These are phyloP conservation scores for Penicillium arizonense DNA, from an alignment of 495 filamentous ascomycete species.

Conservation along the genomic window DNA sequence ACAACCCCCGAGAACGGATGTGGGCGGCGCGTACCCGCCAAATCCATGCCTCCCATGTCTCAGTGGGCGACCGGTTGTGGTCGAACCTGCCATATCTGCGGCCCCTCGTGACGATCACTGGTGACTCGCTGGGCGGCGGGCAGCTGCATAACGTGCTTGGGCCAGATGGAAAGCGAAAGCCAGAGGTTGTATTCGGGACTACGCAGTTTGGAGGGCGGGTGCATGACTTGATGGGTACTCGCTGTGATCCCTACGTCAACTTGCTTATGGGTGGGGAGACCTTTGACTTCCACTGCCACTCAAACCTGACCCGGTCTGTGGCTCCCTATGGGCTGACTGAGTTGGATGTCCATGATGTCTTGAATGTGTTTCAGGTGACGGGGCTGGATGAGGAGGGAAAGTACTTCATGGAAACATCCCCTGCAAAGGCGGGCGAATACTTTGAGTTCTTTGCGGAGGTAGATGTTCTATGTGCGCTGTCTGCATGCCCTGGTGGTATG, in stretches of 20 bases:
- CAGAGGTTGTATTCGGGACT: conserved; percentile 36
- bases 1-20: conserved; percentile 74
- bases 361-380: conserved; percentile 82
- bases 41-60: conserved; percentile 71
- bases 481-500: conserved; percentile 55
- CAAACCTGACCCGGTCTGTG: conserved; percentile 72
- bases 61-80: conserved; percentile 70
- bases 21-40: conserved; percentile 79
- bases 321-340: conserved; percentile 65
- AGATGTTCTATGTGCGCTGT: conserved; percentile 71
- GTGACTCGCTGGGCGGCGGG: conserved; percentile 62
- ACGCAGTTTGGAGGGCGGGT: conserved; percentile 52
- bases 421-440: conserved; percentile 62
- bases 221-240: conserved; percentile 74
- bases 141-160: conserved; percentile 48
- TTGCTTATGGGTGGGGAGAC: conserved; percentile 63
- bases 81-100: conserved; percentile 73
- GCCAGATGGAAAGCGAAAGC: conserved; percentile 33
- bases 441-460: conserved; percentile 79
- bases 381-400: conserved; percentile 67
- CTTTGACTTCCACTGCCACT: conserved; percentile 81
- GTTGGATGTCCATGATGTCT: conserved; percentile 74
- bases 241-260: conserved; percentile 77
- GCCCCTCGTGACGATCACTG: conserved; percentile 68
- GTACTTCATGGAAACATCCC: conserved; percentile 77